Base-by-base conservation (phyloP, 768 basidiomycete species). In the Pholiota conissans region DNA sequence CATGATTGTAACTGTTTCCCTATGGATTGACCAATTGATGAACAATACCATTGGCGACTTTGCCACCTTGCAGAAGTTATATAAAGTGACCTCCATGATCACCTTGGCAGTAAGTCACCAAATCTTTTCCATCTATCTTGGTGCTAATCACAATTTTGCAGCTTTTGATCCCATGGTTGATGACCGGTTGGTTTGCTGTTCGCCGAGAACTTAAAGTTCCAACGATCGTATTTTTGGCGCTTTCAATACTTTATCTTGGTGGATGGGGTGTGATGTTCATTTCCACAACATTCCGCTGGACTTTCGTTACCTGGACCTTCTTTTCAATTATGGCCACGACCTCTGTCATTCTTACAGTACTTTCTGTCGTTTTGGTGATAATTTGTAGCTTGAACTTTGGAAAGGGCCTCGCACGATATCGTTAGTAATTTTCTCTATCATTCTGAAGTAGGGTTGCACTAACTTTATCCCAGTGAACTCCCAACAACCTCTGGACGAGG, bases 21-120 rank as follows among this genome's bases (percentile, higher is more conserved):
- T 92, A 28, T 92, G 90, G 90, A 70, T 92, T 53, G 91, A 93
- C 66, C 87, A 87, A 62, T 74, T 91, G 47, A 83, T 80, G 69
- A 85, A 87, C 65, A 86, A 87, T 30, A 73, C 79, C 34, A 85
- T 89, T 40, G 87, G 81, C 16, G 79, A 78, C 40, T 68, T 84
- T 32, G 81, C 79, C 22, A 66, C 67, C 24, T 76, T 76, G 37
- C 69, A 73, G 28, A 72, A 54, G 5, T 56, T 84, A 24, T 91
- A 89, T 74, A 80, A 83, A 65, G 78, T 76, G 6, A 65, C 83
- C 13, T 78, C 83, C 50, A 81, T 83, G 57, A 62, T 83, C 45
- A 83, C 86, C 13, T 76, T 88, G 26, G 69, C 80, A 18, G 88
- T 91, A 74, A 68, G 88, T 77, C 13, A 50, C 26, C 29, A 46